Evolutionary conservation across 176 grass and related monocot species (phyloP).

Genomic region (Bolboschoenus planiculmis): DNA sequence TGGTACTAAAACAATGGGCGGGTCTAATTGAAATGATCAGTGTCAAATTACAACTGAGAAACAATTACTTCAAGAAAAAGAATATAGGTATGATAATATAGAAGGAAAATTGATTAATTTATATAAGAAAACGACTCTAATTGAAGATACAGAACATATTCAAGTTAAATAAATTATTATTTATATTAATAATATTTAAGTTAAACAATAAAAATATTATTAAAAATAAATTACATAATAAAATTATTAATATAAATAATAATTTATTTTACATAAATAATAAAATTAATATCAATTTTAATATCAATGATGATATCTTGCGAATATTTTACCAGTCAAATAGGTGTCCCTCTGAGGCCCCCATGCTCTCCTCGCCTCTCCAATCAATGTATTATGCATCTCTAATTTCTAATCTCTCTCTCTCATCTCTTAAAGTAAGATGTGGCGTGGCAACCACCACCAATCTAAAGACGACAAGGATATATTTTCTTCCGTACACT

Average conservation of each 20-base stretch:
- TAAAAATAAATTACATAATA: too few relatives aligned
- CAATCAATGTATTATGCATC: neutral
- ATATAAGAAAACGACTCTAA: neutral
- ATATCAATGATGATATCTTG: too few relatives aligned
- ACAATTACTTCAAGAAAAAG: neutral
- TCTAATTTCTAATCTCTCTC: neutral
- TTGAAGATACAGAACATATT: neutral
- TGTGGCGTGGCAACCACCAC: conserved; percentile 22
- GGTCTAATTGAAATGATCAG: neutral
- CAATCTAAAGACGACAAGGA: conserved; percentile 18
- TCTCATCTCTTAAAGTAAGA: neutral
- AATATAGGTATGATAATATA: neutral
- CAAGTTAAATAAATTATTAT: too few relatives aligned
- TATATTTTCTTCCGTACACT: conserved; percentile 7
- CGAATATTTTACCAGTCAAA: too few relatives aligned
- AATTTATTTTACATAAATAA: too few relatives aligned
- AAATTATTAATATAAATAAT: too few relatives aligned
- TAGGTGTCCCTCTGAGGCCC: too few relatives aligned
- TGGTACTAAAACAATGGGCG: neutral
- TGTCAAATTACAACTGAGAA: neutral
- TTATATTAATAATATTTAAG: too few relatives aligned
- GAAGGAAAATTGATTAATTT: neutral
- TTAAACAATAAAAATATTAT: too few relatives aligned
- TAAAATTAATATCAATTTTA: too few relatives aligned
- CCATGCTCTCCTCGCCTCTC: neutral